Conservation (phyloP, 495 filamentous ascomycete genomes). For the Saxophila tyrrhenica region DNA sequence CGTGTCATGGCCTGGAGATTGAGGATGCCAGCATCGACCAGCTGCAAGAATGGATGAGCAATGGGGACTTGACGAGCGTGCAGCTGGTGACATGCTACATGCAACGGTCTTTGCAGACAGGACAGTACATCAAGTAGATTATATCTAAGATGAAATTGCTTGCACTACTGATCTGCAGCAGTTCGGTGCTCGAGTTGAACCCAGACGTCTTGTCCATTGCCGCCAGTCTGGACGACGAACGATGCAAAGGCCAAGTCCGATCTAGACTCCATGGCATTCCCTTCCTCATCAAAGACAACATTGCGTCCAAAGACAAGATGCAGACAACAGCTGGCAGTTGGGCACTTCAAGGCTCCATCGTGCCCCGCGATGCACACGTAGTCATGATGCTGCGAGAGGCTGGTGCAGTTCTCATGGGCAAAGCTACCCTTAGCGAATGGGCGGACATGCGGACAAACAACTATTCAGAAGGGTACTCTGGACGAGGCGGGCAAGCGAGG, state of each 20-base stretch:
- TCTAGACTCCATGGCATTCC: slow-evolving; percentile 62
- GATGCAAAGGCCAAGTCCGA: slow-evolving; percentile 41
- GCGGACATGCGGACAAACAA: slow-evolving; percentile 61
- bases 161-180: background rate
- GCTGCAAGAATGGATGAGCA: slow-evolving; percentile 36
- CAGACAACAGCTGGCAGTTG: slow-evolving; percentile 36
- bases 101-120: slow-evolving; percentile 41
- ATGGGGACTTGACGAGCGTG: slow-evolving; percentile 37
- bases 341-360: slow-evolving; percentile 51
- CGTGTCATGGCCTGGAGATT: slow-evolving; percentile 47
- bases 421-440: slow-evolving; percentile 63
- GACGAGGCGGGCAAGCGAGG: slow-evolving; percentile 52
- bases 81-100: slow-evolving; percentile 43
- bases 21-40: slow-evolving; percentile 53
- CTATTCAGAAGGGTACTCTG: slow-evolving; percentile 59
- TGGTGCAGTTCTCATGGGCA: slow-evolving; percentile 58
- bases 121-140: slow-evolving; percentile 48
- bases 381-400: slow-evolving; percentile 48
- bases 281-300: slow-evolving; percentile 57
- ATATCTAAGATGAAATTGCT: background rate
- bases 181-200: slow-evolving; percentile 36
- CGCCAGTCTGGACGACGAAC: slow-evolving; percentile 45
- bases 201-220: slow-evolving; percentile 52
- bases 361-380: slow-evolving; percentile 55
- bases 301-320: slow-evolving; percentile 32